Evolutionary conservation across 176 grass and related monocot genomes (phyloP).

Genomic region (Dendrocalamus sinicus): DNA sequence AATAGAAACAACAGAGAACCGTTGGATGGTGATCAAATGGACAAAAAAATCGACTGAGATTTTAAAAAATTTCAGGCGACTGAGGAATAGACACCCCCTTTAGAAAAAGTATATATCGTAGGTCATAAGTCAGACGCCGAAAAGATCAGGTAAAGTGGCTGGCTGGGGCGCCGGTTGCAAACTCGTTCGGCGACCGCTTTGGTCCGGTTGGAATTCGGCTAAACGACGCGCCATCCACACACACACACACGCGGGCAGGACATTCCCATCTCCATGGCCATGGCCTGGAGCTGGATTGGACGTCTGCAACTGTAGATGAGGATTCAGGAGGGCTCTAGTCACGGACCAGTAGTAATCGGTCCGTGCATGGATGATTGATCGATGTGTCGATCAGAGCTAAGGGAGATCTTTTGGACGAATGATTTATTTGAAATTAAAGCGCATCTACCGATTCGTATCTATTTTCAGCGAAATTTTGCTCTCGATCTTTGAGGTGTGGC

Average conservation of each 20-base stretch:
- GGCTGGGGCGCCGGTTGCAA: constrained; percentile 27
- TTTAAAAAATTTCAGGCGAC: no score
- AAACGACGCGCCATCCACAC: neutral
- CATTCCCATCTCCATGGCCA: neutral
- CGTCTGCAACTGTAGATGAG: neutral
- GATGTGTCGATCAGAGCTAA: neutral
- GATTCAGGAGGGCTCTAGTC: neutral
- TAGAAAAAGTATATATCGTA: no score
- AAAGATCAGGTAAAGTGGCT: constrained; percentile 14
- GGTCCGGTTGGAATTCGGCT: constrained; percentile 26
- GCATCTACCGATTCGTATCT: no score
- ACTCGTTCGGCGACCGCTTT: constrained; percentile 32
- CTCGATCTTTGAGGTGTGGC: neutral
- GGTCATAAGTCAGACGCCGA: no score
- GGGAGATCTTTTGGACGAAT: neutral
- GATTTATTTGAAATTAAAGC: neutral
- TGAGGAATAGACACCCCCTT: no score
- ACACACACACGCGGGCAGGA: neutral
- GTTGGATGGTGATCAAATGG: no score
- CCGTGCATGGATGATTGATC: constrained; percentile 3
- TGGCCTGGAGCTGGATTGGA: neutral
- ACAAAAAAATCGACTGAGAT: no score
- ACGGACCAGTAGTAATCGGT: neutral
- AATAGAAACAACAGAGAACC: no score
- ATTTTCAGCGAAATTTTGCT: no score